These are phyloP conservation scores for Arthrobotrys sinensis DNA, from an alignment of 2,329 filamentous ascomycete species.

Conservation along the genomic window DNA sequence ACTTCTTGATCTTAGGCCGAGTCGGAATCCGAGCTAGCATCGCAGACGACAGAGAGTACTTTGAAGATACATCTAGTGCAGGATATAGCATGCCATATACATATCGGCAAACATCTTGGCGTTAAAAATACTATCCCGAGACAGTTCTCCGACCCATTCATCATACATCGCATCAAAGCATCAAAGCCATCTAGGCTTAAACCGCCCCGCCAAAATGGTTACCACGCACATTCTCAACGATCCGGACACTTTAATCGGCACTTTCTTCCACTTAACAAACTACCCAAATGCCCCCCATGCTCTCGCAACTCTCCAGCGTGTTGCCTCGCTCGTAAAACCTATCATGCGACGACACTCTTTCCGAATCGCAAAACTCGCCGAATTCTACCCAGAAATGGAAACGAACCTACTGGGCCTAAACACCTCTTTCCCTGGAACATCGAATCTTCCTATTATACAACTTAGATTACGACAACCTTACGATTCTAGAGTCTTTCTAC, in stretches of 20 bases:
- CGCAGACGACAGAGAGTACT: neutral
- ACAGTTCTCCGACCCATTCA: too few relatives aligned
- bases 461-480: constrained; percentile 83
- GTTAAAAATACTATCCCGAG: too few relatives aligned
- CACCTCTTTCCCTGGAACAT: constrained; percentile 51
- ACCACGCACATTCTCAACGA: constrained; percentile 56
- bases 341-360: constrained; percentile 91
- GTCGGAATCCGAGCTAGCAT: constrained; percentile 21
- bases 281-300: constrained; percentile 72
- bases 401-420: constrained; percentile 52
- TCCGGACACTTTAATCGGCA: constrained; percentile 61
- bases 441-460: constrained; percentile 73
- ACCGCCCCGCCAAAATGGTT: constrained; percentile 44
- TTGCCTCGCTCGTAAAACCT: constrained; percentile 91
- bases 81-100: neutral
- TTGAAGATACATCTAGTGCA: neutral
- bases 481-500: constrained; percentile 83
- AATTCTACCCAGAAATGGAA: constrained; percentile 80
- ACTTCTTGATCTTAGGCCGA: neutral
- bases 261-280: constrained; percentile 67
- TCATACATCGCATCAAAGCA: too few relatives aligned
- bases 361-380: constrained; percentile 82
- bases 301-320: constrained; percentile 77
- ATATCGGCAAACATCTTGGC: neutral
- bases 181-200: neutral